Base-by-base conservation (phyloP, 2,329 filamentous ascomycete genomes). In the Drechslerella dactyloides region DNA sequence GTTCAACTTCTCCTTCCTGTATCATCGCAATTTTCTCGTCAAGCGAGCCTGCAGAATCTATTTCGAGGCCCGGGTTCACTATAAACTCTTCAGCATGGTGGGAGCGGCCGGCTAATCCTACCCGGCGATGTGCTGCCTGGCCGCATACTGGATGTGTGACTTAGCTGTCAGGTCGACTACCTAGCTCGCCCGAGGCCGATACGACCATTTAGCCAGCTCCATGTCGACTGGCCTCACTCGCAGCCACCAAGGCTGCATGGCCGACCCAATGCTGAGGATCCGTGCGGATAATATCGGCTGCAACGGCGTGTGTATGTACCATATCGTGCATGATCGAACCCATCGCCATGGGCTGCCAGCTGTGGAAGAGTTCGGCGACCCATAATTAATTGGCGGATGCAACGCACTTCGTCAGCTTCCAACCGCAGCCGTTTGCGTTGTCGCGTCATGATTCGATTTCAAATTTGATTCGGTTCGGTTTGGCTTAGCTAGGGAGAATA, bases 241-340 rank as follows among this genome's bases (percentile, higher is more conserved):
- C 37, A 64, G 58, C 58, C 54, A 50, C 54, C 54, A 64, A 54
- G 59, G 35, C 53, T 64, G 30, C 21, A 55, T 46, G 30, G 27
- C 27, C 44, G 65, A 56, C 66, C 66, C 66, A 70, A 70, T 60
- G 13, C 59, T 64, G 50, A 70, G 66, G 66, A 70, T 64, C 66
- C 66, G 66, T 70, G 66, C 66, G 66, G 66, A 24, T 70, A 42
- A 42, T 42, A 57, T 51, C 44, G 35, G 53, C 66, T 70, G 66
- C 66, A 70, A 10, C 30, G 54, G 35, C 46, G 48, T 19, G 19
- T 61, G 65, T 63, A 64, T 70, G 66, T 64, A 55, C 66, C 59
- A 60, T 23, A 70, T 70, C 66, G 59, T 64, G 66, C 66, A 60
- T 46, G 37, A 48, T 62, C 51, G 53, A 44, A 54, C 58, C 58